Percentiles rank a stretch among this genome's conserved stretches.
phyloP scores from a whole-genome alignment of 805 yeast genomes.

The Cyberlindnera nakhonratchasimensis region DNA sequence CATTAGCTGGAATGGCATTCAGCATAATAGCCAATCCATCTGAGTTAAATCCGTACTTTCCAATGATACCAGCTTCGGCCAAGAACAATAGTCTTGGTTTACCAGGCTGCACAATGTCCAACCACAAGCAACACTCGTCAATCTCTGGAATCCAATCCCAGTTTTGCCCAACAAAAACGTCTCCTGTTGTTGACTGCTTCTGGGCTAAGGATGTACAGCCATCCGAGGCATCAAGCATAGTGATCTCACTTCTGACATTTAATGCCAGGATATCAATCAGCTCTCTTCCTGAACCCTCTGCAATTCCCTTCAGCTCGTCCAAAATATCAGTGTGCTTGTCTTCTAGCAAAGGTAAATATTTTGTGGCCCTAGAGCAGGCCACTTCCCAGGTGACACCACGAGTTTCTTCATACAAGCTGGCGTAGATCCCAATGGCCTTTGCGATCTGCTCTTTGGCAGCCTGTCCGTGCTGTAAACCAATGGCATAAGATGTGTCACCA shows the following conservation, averaged over 20 bases:
- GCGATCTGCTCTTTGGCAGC: slow-evolving; percentile 31
- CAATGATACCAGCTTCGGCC: slow-evolving; percentile 29
- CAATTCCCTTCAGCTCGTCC: slow-evolving; percentile 37
- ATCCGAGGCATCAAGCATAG: slow-evolving; percentile 32
- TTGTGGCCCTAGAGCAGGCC: slow-evolving; percentile 28
- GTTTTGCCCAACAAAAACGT: slow-evolving; percentile 33
- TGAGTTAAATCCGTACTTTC: slow-evolving; percentile 26
- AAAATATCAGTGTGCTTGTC: slow-evolving; percentile 29
- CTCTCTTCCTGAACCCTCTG: slow-evolving; percentile 34
- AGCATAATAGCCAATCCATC: slow-evolving; percentile 22
- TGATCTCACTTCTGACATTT: slow-evolving; percentile 39
- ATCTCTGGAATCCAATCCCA: slow-evolving; percentile 40
- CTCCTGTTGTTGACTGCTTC: slow-evolving; percentile 23
- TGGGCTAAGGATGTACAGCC: slow-evolving; percentile 38
- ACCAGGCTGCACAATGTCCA: slow-evolving; percentile 24
- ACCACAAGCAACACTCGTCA: slow-evolving; percentile 22
- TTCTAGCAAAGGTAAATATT: slow-evolving; percentile 30
- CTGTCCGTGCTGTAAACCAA: slow-evolving; percentile 35
- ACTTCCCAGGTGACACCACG: slow-evolving; percentile 29
- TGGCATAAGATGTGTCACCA: slow-evolving; percentile 27
- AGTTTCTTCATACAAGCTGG: slow-evolving; percentile 26
- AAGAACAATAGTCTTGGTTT: slow-evolving; percentile 27
- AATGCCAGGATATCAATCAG: slow-evolving; percentile 36
- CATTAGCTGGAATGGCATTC: slow-evolving; percentile 27
- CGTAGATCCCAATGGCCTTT: slow-evolving; percentile 30